Percentiles rank a stretch among this genome's conserved stretches.
These are phyloP conservation scores for Aspergillus sp. DNA, from an alignment of 2,329 filamentous ascomycete genomes.

Conservation along the genomic window DNA sequence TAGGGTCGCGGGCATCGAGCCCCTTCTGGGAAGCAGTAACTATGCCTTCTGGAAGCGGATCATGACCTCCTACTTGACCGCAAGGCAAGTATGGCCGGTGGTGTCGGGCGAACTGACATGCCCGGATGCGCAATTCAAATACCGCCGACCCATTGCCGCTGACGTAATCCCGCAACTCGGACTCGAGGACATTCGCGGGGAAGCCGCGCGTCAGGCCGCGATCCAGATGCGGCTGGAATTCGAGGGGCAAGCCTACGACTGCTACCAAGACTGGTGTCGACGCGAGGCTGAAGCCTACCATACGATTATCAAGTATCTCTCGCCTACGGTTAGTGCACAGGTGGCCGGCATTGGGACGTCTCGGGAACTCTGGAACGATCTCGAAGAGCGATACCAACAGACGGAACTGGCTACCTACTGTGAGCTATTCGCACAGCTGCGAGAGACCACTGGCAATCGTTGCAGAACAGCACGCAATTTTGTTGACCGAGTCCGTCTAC, in stretches of 20 bases:
- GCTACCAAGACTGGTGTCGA: no score
- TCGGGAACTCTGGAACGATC: conserved; percentile 1
- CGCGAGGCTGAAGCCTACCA: no score
- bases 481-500: conserved; percentile 3
- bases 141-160: neutral
- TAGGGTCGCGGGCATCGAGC: neutral
- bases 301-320: no score
- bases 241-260: no score
- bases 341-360: conserved; percentile 2
- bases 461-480: conserved; percentile 1
- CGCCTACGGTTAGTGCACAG: conserved; percentile 3
- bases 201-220: no score
- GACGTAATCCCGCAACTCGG: conserved; percentile 1
- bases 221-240: no score
- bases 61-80: neutral
- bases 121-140: neutral
- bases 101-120: neutral
- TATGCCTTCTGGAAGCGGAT: conserved; percentile 1
- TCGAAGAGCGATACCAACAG: conserved; percentile 3
- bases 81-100: neutral
- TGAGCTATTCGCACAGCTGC: conserved; percentile 3
- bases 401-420: conserved; percentile 6
- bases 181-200: no score
- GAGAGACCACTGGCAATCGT: conserved; percentile 1
- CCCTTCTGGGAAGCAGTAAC: conserved; percentile 1